phyloP scores from a whole-genome alignment of 2,329 filamentous ascomycete genomes.

The Paraconiothyrium brasiliense region DNA sequence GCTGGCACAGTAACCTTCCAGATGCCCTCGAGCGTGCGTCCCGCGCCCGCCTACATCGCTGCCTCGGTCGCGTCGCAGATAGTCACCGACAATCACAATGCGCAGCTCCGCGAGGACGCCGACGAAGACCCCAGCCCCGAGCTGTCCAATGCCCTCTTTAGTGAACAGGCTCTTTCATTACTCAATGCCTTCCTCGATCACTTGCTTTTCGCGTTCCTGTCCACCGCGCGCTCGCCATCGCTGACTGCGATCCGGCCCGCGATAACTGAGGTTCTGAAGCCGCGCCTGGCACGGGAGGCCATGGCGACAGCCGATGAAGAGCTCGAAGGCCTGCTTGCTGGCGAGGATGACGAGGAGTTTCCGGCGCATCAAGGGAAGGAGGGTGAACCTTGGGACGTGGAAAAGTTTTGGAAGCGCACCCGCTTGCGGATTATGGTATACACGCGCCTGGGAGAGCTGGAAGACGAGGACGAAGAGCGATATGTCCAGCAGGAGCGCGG shows the following conservation, averaged over 20 bases:
- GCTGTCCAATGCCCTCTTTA: slow-evolving; percentile 75
- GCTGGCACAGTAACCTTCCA: slow-evolving; percentile 60
- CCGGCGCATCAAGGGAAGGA: slow-evolving; percentile 37
- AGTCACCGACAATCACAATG: slow-evolving; percentile 86
- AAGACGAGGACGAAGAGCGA: slow-evolving; percentile 95
- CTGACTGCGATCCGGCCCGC: slow-evolving; percentile 80
- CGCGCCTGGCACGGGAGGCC: slow-evolving; percentile 85
- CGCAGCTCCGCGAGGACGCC: slow-evolving; percentile 73
- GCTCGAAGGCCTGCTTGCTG: slow-evolving; percentile 85
- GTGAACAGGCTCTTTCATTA: slow-evolving; percentile 75
- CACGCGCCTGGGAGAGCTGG: slow-evolving; percentile 93
- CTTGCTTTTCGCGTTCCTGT: slow-evolving; percentile 89
- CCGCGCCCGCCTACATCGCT: slow-evolving; percentile 87
- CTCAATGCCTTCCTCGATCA: slow-evolving; percentile 95
- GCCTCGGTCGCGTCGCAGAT: slow-evolving; percentile 88
- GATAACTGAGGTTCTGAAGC: slow-evolving; percentile 86
- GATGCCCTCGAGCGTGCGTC: slow-evolving; percentile 75
- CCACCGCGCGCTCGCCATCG: slow-evolving; percentile 78
- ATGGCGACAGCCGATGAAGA: slow-evolving; percentile 86
- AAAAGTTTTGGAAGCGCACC: slow-evolving; percentile 92
- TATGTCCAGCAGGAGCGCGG: slow-evolving; percentile 79
- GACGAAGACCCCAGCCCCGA: slow-evolving; percentile 67
- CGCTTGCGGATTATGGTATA: slow-evolving; percentile 97
- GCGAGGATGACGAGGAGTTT: slow-evolving; percentile 66
- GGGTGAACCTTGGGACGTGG: slow-evolving; percentile 80